A percentile compares a stretch with the other conserved stretches of the same genome.
phyloP scores from a whole-genome alignment of 164 flowering plant genomes.

The Vitis labrusca region DNA sequence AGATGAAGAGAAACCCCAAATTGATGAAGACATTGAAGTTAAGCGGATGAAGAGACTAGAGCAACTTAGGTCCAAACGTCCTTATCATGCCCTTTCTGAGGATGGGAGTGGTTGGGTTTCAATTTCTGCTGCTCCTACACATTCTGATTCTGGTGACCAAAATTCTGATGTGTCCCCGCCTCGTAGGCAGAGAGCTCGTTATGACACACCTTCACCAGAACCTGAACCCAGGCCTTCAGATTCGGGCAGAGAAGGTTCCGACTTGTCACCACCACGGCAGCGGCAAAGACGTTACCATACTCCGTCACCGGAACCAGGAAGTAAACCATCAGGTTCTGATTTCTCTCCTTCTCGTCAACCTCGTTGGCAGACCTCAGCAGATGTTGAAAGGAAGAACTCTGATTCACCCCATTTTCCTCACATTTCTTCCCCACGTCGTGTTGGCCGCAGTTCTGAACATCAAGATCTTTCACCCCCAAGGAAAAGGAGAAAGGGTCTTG shows the following conservation, averaged over 20 bases:
- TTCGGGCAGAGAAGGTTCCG: constrained; percentile 4
- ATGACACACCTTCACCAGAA: constrained; percentile 46
- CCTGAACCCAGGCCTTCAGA: constrained; percentile 1
- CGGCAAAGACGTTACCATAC: neutral
- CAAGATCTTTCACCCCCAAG: constrained; percentile 58
- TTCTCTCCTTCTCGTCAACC: constrained; percentile 28
- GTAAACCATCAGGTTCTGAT: constrained; percentile 15
- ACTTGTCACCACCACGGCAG: constrained; percentile 5
- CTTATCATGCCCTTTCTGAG: constrained; percentile 71
- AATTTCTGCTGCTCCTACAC: constrained; percentile 37
- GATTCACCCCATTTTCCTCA: too few relatives aligned
- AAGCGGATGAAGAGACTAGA: constrained; percentile 85
- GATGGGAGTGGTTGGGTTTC: constrained; percentile 98
- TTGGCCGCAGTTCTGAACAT: too few relatives aligned
- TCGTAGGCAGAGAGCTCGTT: constrained; percentile 29
- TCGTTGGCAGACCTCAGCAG: neutral
- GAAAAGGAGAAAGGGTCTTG: constrained; percentile 25
- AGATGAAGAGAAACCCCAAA: constrained; percentile 73
- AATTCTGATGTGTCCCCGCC: constrained; percentile 52
- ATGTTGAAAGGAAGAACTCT: too few relatives aligned
- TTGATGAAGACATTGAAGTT: constrained; percentile 89
- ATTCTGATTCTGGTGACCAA: constrained; percentile 2
- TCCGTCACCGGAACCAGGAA: constrained; percentile 4
- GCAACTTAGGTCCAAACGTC: constrained; percentile 48
- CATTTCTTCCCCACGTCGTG: too few relatives aligned